phyloP scores from a whole-genome alignment of 495 filamentous ascomycete species.

The Margaritispora aquatica region DNA sequence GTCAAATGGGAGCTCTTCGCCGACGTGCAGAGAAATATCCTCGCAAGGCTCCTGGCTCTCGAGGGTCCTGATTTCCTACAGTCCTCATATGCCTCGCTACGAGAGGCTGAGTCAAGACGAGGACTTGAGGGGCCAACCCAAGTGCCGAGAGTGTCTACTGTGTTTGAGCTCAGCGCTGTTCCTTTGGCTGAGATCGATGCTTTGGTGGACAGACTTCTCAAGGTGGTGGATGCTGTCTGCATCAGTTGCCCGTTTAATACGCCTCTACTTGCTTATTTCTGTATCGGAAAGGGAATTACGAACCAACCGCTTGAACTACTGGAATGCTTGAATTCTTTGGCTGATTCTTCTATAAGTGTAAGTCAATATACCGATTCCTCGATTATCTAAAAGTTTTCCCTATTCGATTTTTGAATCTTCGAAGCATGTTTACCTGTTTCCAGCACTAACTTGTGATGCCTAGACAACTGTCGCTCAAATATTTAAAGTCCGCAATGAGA shows the following conservation, averaged over 20 bases:
- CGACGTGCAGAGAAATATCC: neutral
- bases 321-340: neutral
- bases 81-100: neutral
- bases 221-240: neutral
- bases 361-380: neutral
- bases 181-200: neutral
- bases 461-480: neutral
- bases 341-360: constrained; percentile 1
- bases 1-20: neutral
- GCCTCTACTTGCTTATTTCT: constrained; percentile 2
- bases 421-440: no score
- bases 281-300: neutral
- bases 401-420: no score
- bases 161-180: neutral
- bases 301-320: neutral
- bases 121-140: neutral
- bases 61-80: constrained; percentile 10
- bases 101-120: constrained; percentile 3
- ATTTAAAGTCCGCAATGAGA: neutral
- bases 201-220: constrained; percentile 5
- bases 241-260: neutral
- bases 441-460: neutral
- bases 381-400: no score
- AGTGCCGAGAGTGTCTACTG: neutral
- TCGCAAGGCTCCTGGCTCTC: neutral